phyloP scores from a whole-genome alignment of 352 stramenopile genomes.

The Thraustochytrium sp. region DNA sequence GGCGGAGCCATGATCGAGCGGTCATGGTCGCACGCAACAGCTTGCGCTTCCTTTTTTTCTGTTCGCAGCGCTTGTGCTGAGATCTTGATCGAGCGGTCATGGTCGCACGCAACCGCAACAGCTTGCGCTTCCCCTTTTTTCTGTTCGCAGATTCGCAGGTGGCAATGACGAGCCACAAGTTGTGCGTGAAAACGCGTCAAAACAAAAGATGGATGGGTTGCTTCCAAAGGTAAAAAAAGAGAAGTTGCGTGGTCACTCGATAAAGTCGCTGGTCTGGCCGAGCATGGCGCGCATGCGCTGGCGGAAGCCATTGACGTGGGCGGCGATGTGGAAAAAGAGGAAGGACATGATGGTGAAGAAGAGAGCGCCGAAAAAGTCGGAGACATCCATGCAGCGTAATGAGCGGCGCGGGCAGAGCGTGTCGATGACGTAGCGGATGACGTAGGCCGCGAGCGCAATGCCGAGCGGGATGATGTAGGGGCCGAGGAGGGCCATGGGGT shows the following conservation, averaged over 20 bases:
- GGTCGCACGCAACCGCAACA: no score
- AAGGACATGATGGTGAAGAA: conserved; percentile 42
- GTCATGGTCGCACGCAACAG: no score
- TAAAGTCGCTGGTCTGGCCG: not conserved
- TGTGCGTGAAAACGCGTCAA: no score
- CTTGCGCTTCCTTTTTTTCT: no score
- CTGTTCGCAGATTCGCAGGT: no score
- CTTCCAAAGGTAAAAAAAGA: not conserved
- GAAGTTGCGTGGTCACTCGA: not conserved
- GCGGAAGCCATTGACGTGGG: conserved; percentile 19
- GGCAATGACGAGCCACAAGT: no score
- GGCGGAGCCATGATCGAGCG: no score
- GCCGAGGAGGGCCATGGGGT: conserved; percentile 87
- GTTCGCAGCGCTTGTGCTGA: no score
- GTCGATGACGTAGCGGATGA: conserved; percentile 64
- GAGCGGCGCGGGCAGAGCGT: conserved; percentile 43
- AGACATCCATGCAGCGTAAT: conserved; percentile 42
- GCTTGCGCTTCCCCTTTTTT: no score
- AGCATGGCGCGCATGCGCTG: conserved; percentile 20
- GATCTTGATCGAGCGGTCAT: no score
- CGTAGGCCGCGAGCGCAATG: conserved; percentile 75
- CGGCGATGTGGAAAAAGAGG: conserved; percentile 43
- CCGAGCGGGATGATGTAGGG: conserved; percentile 84
- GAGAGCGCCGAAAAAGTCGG: conserved; percentile 38
- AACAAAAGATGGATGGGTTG: no score